Percentiles rank a stretch among this genome's conserved stretches.
These are phyloP conservation scores for Fusarium sp. DNA, from an alignment of 2,329 filamentous ascomycete species.

Conservation along the genomic window DNA sequence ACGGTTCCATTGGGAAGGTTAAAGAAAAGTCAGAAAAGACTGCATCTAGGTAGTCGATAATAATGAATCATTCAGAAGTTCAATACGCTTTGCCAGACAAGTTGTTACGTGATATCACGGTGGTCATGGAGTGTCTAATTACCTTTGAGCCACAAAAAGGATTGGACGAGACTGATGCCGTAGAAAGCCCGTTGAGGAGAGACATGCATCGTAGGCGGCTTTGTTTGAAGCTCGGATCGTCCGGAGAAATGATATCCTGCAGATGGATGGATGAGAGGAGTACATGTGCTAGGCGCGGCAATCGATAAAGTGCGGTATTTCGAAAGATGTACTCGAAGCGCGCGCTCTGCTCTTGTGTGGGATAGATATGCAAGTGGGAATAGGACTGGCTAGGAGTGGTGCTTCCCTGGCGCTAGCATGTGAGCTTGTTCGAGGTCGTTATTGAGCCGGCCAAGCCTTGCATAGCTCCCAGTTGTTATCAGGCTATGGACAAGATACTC, in stretches of 20 bases:
- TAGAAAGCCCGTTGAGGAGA: not conserved
- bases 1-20: conserved; percentile 39
- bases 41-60: conserved; percentile 41
- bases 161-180: not conserved
- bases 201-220: not conserved
- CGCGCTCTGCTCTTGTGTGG: not conserved
- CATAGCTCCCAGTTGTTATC: not conserved
- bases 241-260: not conserved
- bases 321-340: not conserved
- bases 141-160: not conserved
- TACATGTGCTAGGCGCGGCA: not conserved
- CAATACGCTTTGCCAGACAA: not conserved
- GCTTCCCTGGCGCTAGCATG: not conserved
- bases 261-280: not conserved
- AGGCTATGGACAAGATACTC: not conserved
- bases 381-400: not conserved
- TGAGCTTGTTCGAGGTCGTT: not conserved
- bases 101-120: not conserved
- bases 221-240: not conserved
- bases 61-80: conserved; percentile 39
- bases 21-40: conserved; percentile 47
- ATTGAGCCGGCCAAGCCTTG: not conserved
- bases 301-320: not conserved
- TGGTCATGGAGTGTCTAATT: not conserved
- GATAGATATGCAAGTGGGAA: not conserved